phyloP scores from a whole-genome alignment of 2,329 filamentous ascomycete species.

The Clarireedia sp. region DNA sequence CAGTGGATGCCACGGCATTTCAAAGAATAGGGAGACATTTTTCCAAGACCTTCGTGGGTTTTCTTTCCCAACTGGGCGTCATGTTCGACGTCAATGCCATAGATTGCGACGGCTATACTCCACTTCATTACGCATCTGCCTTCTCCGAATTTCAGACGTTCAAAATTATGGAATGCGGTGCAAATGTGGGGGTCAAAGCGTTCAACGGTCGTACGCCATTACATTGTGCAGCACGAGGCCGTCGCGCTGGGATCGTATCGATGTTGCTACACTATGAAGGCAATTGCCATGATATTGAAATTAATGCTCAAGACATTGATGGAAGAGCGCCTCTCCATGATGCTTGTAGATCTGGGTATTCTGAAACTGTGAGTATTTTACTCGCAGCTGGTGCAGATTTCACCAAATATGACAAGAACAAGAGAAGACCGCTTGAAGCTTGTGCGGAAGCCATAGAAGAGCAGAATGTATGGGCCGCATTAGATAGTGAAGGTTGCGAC shows the following conservation, averaged over 20 bases:
- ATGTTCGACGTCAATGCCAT: neutral
- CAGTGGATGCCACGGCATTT: too few relatives aligned
- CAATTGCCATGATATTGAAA: neutral
- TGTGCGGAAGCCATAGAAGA: conserved; percentile 12
- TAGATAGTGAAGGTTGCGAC: neutral
- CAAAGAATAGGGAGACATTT: neutral
- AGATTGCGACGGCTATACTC: conserved; percentile 8
- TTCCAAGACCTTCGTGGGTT: neutral
- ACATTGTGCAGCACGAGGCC: conserved; percentile 12
- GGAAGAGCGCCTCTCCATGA: conserved; percentile 13
- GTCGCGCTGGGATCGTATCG: conserved; percentile 26
- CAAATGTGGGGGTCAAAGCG: conserved; percentile 1
- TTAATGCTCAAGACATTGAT: conserved; percentile 3
- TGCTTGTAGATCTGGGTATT: conserved; percentile 11
- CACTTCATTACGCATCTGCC: conserved; percentile 14
- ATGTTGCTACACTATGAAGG: conserved; percentile 6
- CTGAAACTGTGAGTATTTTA: conserved; percentile 11
- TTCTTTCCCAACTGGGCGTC: neutral
- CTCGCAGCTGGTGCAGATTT: conserved; percentile 12
- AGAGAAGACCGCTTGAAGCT: neutral
- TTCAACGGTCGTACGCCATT: conserved; percentile 9
- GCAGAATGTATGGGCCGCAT: conserved; percentile 3
- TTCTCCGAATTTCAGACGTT: conserved; percentile 1
- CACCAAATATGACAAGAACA: conserved; percentile 1
- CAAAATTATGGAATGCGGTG: conserved; percentile 10